Evolutionary conservation across 345 rosid species (phyloP), one percentile per base, ranked within the genome.

Genomic region (Gossypium mustelinum): DNA sequence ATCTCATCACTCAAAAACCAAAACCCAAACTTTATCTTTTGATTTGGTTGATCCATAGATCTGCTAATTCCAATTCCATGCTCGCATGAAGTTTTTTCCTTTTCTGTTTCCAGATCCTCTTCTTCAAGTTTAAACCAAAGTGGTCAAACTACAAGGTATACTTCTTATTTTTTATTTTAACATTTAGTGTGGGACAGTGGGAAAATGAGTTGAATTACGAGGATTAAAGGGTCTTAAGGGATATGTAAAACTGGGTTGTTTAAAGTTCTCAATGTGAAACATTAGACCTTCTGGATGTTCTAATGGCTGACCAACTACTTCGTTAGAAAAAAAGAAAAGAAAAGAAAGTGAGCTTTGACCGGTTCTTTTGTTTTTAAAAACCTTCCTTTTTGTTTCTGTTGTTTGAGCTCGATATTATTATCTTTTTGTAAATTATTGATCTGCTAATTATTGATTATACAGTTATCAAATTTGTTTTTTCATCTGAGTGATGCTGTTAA

Each of bases 31-130:
- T 29, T 50, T 63, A 8, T 45, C n/a, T 44, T 8, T 43, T 62
- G 44, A 66, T 73, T 80, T 75, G 79, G 69, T 80, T 82, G 89
- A 83, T 89, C 86, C 81, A 74, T 79, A 89, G 93, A 86, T 90
- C 92, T 88, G 75, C 68, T 63, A 74, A 73, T 17, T 72, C 76
- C 73, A 69, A n/a, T 52, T 75, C 70, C 73, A 76, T 55, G 64
- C 77, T 81, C 79, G 54, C 74, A 58, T 78, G 87, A 77, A 81
- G 58, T 71, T 41, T 58, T 20, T 11, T 39, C 8, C 56, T 81
- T 57, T 72, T 76, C 67, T 72, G 77, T 60, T 63, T 60, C 75
- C 59, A 76, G 79, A 75, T 84, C 83, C 74, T 81, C 41, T 20
- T 72, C 62, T 72, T 75, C 77, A n/a, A 44, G 43, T 45, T 34